Evolutionary conservation across 2,329 filamentous ascomycete genomes (phyloP), one percentile per base, ranked within the genome.

Genomic region (Ustilaginoidea virens): DNA sequence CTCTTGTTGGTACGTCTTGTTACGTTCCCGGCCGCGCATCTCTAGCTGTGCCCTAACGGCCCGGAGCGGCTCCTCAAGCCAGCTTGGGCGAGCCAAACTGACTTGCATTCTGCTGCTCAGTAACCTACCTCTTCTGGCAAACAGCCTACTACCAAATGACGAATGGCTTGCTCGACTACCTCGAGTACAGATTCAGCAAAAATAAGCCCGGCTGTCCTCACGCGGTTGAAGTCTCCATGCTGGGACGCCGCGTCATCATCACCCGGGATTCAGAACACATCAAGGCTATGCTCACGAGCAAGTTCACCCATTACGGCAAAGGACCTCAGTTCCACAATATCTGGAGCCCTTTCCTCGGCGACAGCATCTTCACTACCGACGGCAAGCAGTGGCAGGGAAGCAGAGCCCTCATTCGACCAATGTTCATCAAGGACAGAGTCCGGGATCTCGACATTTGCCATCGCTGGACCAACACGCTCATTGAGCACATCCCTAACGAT

Each of bases 211-310:
- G 14, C 3, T 24, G 22, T 13, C 31, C 32, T 5, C 28, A 39
- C 23, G 25, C 33, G 0, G 55, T 66, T 21, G 80, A 87, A 51
- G 48, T 58, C 7, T 58, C 60, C 2, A 41, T 72, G 5, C 42
- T 70, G 2, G 63, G 66, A 27, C 48, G 56, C 27, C 69, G 80
- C n/a, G 51, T 77, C 12, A 52, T 92, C 32, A 63, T 90, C 43
- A 93, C 86, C 0, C 69, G 69, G 5, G 83, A 93, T 40, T 79
- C 80, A 1, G 82, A 92, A 44, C 93, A 93, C 47, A 79, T 92
- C 58, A 92, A 93, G 51, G 81, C 86, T 5, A 66, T 94, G 14
- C 61, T 94, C n/a, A 80, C 85, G 0, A 79, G 77, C 1, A 82
- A 93, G 46, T 94, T 94, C 46, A 32, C 40, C 23, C 80, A 92